These are phyloP conservation scores for Scorias spongiosa DNA, from an alignment of 2,329 filamentous ascomycete genomes.

Conservation along the genomic window DNA sequence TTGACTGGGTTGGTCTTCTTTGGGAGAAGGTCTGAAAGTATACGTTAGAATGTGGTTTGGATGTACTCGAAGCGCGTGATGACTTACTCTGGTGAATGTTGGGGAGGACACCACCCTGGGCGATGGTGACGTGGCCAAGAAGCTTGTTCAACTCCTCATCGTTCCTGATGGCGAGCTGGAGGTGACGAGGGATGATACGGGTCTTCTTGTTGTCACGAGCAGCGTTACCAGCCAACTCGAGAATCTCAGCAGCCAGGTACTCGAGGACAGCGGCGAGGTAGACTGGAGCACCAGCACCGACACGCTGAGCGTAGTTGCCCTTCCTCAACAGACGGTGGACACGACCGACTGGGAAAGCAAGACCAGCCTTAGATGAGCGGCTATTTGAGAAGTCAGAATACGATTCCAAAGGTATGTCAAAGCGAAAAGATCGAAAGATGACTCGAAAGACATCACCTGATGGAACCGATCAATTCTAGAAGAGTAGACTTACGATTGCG, in stretches of 20 bases:
- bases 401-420: constrained; percentile 9
- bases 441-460: constrained; percentile 7
- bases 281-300: constrained; percentile 93
- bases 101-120: constrained; percentile 90
- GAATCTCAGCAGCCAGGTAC: constrained; percentile 96
- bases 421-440: constrained; percentile 28
- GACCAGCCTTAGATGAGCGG: constrained; percentile 96
- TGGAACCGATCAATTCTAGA: constrained; percentile 5
- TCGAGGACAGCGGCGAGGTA: constrained; percentile 96
- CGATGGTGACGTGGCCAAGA: constrained; percentile 87
- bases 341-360: constrained; percentile 98
- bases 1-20: constrained; percentile 65
- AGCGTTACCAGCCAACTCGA: constrained; percentile 96
- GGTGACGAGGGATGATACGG: constrained; percentile 96
- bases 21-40: constrained; percentile 68
- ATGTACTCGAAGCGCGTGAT: constrained; percentile 1
- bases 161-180: constrained; percentile 98
- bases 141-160: constrained; percentile 99
- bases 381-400: constrained; percentile 40
- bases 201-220: constrained; percentile 99
- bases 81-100: constrained; percentile 91
- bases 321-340: constrained; percentile 97
- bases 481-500: constrained; percentile 73
- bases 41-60: constrained; percentile 23
- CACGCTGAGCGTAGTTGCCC: constrained; percentile 99